Evolutionary conservation across 164 flowering plant genomes (phyloP), one percentile per base, ranked within the genome.

Genomic region (Chimonanthus praecox): DNA sequence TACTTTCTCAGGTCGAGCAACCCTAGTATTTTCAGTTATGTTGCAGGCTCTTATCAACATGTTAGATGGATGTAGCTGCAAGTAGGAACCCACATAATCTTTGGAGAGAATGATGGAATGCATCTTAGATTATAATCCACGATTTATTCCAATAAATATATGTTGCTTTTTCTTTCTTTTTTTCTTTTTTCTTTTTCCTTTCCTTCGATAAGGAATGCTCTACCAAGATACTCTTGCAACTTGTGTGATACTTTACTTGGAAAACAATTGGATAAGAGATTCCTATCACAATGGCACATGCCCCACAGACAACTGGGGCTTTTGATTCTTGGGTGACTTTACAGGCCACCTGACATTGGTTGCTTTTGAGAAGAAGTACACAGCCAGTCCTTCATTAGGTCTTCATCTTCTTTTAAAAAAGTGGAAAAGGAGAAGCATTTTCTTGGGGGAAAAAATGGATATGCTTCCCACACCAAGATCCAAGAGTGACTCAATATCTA

Each of bases 141-240:
- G 68, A 44, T 5, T 18, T 63, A 33, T 63, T 63, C 15, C 21
- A 63, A 20, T 7, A 20, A 6, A 63, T 21, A 3, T 6, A 63
- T 58, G 61, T 58, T 8, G 61, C 61, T 58, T 58, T 58, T n/a
- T 58, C 61, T 8, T 33, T 33, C 16, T 10, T 3, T 54, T 9
- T 54, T 0, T 13, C 60, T 13, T 13, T 54, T 3, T 9, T 5
- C 16, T 54, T 6, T 21, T 63, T 33, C 66, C 66, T 33, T n/a
- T 13, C 20, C 33, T 63, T 15, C n/a, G 48, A 66, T 7, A 13
- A 2, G 15, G 47, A 9, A 66, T 15, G 18, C 49, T 13, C 49
- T 13, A 44, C 49, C 49, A 66, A 11, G 49, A 66, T 66, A 66
- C n/a, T 66, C 33, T 63, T 18, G 69, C 69, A 66, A 46, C 47